Evolutionary conservation across 805 yeast genomes (phyloP).

Genomic region (Monosporozyma aerobia): DNA sequence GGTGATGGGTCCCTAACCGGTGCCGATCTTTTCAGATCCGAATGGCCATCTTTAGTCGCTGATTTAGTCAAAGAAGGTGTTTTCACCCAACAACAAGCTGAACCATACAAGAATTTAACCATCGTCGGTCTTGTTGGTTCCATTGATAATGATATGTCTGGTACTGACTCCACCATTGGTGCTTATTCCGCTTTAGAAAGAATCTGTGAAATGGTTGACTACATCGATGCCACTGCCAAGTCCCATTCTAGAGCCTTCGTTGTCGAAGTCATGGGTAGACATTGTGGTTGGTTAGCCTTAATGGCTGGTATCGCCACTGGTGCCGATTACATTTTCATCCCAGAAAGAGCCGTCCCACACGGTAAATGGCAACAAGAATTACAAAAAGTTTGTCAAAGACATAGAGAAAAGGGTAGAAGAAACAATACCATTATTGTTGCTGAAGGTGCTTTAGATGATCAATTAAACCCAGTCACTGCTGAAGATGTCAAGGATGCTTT

Average conservation of each 20-base stretch:
- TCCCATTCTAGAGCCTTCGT: conserved; percentile 97
- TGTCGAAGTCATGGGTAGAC: conserved; percentile 98
- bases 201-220: conserved; percentile 89
- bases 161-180: conserved; percentile 94
- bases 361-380: conserved; percentile 74
- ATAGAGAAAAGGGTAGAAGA: conserved; percentile 80
- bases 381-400: conserved; percentile 64
- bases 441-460: conserved; percentile 88
- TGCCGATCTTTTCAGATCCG: conserved; percentile 86
- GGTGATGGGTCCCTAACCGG: conserved; percentile 99
- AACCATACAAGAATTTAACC: conserved; percentile 60
- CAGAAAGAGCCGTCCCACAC: conserved; percentile 80
- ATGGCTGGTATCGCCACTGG: conserved; percentile 97
- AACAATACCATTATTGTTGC: conserved; percentile 95
- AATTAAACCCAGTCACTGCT: conserved; percentile 71
- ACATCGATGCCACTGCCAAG: conserved; percentile 94
- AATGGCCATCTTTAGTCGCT: conserved; percentile 82
- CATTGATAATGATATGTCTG: conserved; percentile 96
- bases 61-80: conserved; percentile 54
- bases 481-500: conserved; percentile 74
- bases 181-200: conserved; percentile 89
- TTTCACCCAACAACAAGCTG: conserved; percentile 49
- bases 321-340: conserved; percentile 90
- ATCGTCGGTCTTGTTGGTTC: conserved; percentile 95
- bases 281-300: conserved; percentile 97